Conservation (phyloP, 768 basidiomycete genomes). For the Sutorius australiensis region DNA sequence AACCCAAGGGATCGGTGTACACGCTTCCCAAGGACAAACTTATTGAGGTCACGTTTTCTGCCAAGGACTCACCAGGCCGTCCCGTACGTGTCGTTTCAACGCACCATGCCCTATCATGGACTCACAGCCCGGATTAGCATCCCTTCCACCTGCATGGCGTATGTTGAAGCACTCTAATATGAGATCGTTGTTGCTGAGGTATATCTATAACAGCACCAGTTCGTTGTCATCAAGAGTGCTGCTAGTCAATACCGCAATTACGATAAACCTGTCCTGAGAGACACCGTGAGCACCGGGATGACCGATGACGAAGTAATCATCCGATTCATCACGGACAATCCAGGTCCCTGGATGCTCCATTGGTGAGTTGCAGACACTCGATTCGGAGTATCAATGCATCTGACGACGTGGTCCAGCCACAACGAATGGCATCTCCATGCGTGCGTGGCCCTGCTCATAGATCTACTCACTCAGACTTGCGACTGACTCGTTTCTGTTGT, state of each 20-base stretch:
- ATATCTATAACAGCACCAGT: slow-evolving; percentile 32
- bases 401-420: slow-evolving; percentile 22
- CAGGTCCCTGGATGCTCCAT: slow-evolving; percentile 55
- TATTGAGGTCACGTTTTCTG: slow-evolving; percentile 15
- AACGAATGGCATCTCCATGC: slow-evolving; percentile 37
- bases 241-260: slow-evolving; percentile 36
- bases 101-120: not conserved
- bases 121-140: slow-evolving; percentile 5
- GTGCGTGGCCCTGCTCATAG: slow-evolving; percentile 14
- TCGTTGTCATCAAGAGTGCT: slow-evolving; percentile 40
- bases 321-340: slow-evolving; percentile 64
- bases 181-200: not conserved
- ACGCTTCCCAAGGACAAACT: slow-evolving; percentile 11
- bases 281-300: slow-evolving; percentile 39
- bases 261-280: slow-evolving; percentile 48
- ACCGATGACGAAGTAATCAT: slow-evolving; percentile 45
- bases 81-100: slow-evolving; percentile 26
- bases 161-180: not conserved
- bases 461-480: slow-evolving; percentile 10
- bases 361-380: slow-evolving; percentile 23
- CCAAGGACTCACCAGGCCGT: slow-evolving; percentile 12
- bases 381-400: not conserved
- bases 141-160: slow-evolving; percentile 22
- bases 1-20: slow-evolving; percentile 12
- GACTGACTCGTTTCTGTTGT: not conserved